Evolutionary conservation across 148 eudicot species (phyloP).

Genomic region (Heliosperma pusillum): DNA sequence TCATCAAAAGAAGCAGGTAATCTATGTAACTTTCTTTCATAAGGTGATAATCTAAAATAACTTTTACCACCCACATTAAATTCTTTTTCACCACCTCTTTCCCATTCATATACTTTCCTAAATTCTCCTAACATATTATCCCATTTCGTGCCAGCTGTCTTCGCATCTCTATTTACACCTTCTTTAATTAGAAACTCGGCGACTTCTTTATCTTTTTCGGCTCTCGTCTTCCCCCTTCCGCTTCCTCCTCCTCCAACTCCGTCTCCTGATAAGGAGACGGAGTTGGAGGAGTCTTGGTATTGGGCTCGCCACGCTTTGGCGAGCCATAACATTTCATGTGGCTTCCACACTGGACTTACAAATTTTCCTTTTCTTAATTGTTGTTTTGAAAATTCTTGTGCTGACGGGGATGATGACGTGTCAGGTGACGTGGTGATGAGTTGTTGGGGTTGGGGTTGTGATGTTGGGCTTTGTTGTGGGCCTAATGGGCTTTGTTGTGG

Average conservation of each 20-base stretch:
- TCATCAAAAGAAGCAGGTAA: conserved; percentile 89
- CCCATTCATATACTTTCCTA: conserved; percentile 84
- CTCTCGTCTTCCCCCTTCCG: conserved; percentile 65
- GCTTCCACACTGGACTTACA: conserved; percentile 89
- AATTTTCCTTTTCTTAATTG: conserved; percentile 73
- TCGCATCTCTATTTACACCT: conserved; percentile 70
- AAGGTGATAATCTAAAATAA: conserved; percentile 67
- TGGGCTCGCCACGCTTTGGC: conserved; percentile 74
- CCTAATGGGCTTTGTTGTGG: neutral
- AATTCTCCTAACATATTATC: conserved; percentile 92
- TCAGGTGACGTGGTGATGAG: conserved; percentile 19
- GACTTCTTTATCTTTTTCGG: conserved; percentile 71
- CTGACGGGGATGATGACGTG: conserved; percentile 22
- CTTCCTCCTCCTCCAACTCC: conserved; percentile 23
- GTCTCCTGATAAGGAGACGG: neutral
- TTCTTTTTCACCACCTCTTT: conserved; percentile 70
- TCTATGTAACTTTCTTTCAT: conserved; percentile 67
- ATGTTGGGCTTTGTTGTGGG: conserved; percentile 26
- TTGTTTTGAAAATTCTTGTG: conserved; percentile 10
- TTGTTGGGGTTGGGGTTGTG: conserved; percentile 25
- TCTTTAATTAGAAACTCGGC: conserved; percentile 57
- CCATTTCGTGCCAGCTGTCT: conserved; percentile 88
- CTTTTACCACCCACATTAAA: conserved; percentile 42
- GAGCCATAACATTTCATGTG: conserved; percentile 74
- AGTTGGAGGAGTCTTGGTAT: conserved; percentile 29